Evolutionary conservation across 768 basidiomycete species (phyloP).

Genomic region (Suillus subalutaceus): DNA sequence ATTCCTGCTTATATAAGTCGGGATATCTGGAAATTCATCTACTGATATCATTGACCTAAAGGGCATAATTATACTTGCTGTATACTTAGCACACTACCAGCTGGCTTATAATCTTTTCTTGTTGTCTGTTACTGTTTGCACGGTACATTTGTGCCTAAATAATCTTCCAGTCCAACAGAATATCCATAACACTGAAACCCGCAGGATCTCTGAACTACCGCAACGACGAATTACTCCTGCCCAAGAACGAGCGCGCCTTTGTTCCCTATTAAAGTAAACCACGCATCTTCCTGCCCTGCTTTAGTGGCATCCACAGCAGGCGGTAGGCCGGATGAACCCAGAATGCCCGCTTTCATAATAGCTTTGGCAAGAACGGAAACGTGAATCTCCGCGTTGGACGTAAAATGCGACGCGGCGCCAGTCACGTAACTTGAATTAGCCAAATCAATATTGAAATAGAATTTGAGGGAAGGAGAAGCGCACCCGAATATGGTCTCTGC

Average conservation of each 20-base stretch:
- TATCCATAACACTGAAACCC: background rate
- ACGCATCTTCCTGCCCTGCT: conserved; percentile 37
- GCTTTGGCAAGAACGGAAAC: conserved; percentile 55
- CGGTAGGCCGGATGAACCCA: conserved; percentile 56
- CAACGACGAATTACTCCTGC: background rate
- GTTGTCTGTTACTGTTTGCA: background rate
- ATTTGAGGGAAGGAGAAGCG: conserved; percentile 18
- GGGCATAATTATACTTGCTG: background rate
- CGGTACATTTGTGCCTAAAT: background rate
- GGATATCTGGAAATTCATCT: background rate
- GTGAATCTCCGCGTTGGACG: conserved; percentile 50
- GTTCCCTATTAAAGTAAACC: conserved; percentile 62
- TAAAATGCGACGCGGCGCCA: conserved; percentile 39
- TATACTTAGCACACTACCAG: background rate
- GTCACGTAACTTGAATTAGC: conserved; percentile 37
- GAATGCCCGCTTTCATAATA: conserved; percentile 33
- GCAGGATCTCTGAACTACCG: background rate
- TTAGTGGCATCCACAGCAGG: conserved; percentile 44
- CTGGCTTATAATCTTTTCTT: background rate
- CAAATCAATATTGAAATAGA: background rate
- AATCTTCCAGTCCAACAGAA: background rate
- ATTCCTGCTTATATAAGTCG: too few relatives aligned
- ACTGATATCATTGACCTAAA: background rate
- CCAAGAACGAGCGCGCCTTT: conserved; percentile 49
- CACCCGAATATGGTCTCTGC: conserved; percentile 49